A percentile compares a stretch with the other conserved stretches of the same genome.
phyloP scores from a whole-genome alignment of 129 eudicot genomes.

The Arctium lappa region DNA sequence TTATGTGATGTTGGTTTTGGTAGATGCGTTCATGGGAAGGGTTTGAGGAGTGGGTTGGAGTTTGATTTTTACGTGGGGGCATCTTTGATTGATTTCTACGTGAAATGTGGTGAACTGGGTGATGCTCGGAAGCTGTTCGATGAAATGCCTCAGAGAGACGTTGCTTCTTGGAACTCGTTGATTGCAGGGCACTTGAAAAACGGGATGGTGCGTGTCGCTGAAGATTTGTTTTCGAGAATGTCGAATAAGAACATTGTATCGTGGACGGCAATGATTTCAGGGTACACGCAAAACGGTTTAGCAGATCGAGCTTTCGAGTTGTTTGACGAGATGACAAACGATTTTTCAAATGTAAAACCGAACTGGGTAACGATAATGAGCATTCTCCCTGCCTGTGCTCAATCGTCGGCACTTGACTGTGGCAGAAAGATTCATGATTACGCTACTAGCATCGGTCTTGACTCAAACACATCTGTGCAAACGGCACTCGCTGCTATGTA shows the following conservation, averaged over 20 bases:
- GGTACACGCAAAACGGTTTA: constrained; percentile 71
- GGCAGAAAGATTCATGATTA: constrained; percentile 59
- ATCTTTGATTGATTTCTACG: constrained; percentile 66
- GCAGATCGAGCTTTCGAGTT: constrained; percentile 44
- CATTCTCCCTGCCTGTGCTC: constrained; percentile 69
- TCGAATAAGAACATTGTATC: constrained; percentile 51
- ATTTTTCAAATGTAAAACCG: constrained; percentile 48
- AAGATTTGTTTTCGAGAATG: constrained; percentile 53
- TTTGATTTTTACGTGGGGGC: constrained; percentile 69
- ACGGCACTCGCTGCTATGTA: constrained; percentile 76
- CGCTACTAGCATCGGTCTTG: constrained; percentile 46
- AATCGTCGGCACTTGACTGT: constrained; percentile 56
- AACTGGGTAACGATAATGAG: constrained; percentile 88
- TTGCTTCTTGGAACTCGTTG: constrained; percentile 71
- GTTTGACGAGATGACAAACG: constrained; percentile 59
- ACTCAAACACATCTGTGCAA: constrained; percentile 44
- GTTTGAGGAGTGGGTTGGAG: constrained; percentile 58
- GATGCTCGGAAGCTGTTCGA: constrained; percentile 49
- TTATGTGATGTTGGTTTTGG: constrained; percentile 37
- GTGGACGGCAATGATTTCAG: constrained; percentile 86
- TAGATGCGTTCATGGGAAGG: constrained; percentile 52
- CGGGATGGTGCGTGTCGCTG: constrained; percentile 43
- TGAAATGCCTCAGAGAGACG: constrained; percentile 58
- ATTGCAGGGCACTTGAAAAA: constrained; percentile 60
- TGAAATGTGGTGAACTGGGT: constrained; percentile 49